Evolutionary conservation across 495 filamentous ascomycete species (phyloP), one percentile per base, ranked within the genome.

Genomic region (Neurospora sp.): DNA sequence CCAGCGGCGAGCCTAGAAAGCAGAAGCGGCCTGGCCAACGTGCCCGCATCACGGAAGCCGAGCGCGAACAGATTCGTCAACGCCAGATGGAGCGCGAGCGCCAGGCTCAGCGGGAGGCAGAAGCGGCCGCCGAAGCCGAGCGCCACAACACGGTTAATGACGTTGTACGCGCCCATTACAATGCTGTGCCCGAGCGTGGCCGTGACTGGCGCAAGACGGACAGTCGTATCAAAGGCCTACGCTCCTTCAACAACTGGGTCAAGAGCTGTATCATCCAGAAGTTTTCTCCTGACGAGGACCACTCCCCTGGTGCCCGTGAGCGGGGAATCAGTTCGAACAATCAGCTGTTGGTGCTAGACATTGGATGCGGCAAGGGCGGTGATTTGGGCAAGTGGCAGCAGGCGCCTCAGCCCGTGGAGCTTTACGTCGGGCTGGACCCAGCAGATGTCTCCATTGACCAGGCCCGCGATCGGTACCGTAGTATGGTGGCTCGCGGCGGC

Each of bases 181-280:
- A 99, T 76, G 89, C 92, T n/a, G 94, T 98, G 1, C 93, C 93
- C 1, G 90, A 95, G 81, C 89, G 97, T 10, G 96, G 96, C 14
- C 89, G 94, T 20, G 93, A 97, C 73, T 99, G 96, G 96, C 90
- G 96, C 37, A 93, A 92, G 80, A 97, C 93, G 3, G 93, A 94
- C 76, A 94, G 91, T 78, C 90, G 91, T 72, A 99, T 99, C 85
- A 97, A 96, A 82, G 96, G 96, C 0, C 84, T 99, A 70, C 89
- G 96, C 22, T 92, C 90, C 76, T 97, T 96, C 85, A 99, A 99
- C 83, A 99, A 99, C 79, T 99, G 96, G 96, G 88, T 98, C 80
- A 99, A 99, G 85, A 96, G 93, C 80, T 93, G 91, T 16, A 87
- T 97, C 72, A 98, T 99, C 75, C 94, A 98, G 79, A 98, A 97